Conservation (phyloP, 78 protist genomes). For the Dictyostelium firmibasis region DNA sequence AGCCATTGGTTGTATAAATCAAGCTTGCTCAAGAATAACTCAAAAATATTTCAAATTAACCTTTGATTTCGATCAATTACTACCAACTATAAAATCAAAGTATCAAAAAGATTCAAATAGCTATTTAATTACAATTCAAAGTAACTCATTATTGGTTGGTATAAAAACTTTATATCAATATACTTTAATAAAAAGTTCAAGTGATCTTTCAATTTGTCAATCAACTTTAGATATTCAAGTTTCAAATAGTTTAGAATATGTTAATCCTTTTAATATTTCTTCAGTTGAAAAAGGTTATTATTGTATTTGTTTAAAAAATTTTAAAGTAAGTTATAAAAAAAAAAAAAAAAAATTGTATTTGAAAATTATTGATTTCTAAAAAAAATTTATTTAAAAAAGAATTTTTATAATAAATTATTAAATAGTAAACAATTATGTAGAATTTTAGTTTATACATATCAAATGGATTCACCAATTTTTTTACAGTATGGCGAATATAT, state of each 20-base stretch:
- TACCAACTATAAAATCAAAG: background rate
- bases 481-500: background rate
- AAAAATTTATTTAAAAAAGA: background rate
- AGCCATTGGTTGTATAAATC: slow-evolving; percentile 2
- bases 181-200: background rate
- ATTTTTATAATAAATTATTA: background rate
- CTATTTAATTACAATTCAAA: background rate
- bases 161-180: background rate
- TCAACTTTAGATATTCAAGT: background rate
- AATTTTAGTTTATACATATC: background rate
- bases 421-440: background rate
- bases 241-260: background rate
- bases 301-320: slow-evolving; percentile 17
- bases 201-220: background rate
- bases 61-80: background rate
- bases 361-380: too few relatives aligned
- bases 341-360: background rate
- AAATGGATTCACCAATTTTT: slow-evolving; percentile 17
- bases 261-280: background rate
- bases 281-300: background rate
- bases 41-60: background rate
- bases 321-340: background rate
- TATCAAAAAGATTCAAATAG: background rate
- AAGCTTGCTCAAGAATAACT: background rate
- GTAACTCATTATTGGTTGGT: background rate